These are phyloP conservation scores for Skeletonema costatum DNA, from an alignment of 108 stramenopile species.

Conservation along the genomic window DNA sequence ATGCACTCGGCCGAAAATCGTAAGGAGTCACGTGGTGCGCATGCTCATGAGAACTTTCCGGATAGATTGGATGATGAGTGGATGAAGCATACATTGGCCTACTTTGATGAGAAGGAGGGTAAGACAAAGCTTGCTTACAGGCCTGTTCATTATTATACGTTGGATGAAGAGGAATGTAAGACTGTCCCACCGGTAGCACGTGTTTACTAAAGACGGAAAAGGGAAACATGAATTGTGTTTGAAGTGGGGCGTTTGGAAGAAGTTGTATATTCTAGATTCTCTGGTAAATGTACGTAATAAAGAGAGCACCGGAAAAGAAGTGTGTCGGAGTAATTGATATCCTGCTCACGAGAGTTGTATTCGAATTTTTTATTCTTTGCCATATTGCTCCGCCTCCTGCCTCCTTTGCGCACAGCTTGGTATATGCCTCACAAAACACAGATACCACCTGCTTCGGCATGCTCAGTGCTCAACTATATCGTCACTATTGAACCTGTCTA, in stretches of 20 bases:
- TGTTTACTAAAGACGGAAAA: constrained; percentile 84
- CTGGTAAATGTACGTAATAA: not conserved
- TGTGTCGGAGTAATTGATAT: no score
- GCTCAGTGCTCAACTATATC: no score
- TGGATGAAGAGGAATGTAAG: constrained; percentile 94
- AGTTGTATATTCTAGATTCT: not conserved
- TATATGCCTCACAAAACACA: no score
- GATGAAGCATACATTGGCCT: constrained; percentile 98
- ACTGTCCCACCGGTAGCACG: constrained; percentile 95
- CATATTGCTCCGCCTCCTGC: no score
- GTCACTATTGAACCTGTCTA: no score
- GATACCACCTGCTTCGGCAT: no score
- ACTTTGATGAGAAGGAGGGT: constrained; percentile 90
- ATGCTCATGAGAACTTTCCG: constrained; percentile 97
- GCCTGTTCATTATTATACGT: constrained; percentile 93
- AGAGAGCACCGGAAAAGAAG: not conserved
- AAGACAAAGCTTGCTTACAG: constrained; percentile 92
- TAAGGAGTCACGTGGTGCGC: constrained; percentile 97
- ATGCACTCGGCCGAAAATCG: constrained; percentile 97
- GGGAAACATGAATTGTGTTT: not conserved
- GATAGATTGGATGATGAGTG: constrained; percentile 95
- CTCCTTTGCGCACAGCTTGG: no score
- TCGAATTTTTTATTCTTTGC: no score
- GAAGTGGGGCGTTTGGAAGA: not conserved
- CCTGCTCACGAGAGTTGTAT: no score